Conservation (phyloP, 2,329 filamentous ascomycete genomes). For the Graphilbum fragrans region DNA sequence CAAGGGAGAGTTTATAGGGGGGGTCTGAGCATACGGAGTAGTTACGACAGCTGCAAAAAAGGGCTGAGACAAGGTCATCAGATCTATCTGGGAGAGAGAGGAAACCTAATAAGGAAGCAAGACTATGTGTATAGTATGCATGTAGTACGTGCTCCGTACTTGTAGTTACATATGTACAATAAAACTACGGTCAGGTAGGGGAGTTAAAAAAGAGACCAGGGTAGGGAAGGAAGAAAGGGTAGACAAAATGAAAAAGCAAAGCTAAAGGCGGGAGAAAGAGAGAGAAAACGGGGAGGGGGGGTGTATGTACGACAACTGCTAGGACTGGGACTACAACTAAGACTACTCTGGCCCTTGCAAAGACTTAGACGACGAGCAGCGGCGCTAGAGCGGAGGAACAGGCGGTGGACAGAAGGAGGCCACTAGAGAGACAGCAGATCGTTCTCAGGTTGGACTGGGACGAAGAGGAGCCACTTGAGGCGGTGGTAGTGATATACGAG, state of each 20-base stretch:
- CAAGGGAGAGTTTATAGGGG: constrained; percentile 3
- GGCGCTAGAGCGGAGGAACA: background rate
- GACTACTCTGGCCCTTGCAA: no score
- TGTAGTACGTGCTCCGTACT: no score
- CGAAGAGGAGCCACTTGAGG: no score
- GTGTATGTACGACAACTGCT: no score
- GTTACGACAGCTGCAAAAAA: constrained; percentile 3
- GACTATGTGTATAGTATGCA: background rate
- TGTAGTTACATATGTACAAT: no score
- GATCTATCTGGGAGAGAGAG: constrained; percentile 5
- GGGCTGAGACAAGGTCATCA: constrained; percentile 11
- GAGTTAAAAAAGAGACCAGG: background rate
- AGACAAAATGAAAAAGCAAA: background rate
- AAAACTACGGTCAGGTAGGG: no score
- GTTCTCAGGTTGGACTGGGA: background rate
- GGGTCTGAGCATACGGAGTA: background rate
- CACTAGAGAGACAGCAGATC: background rate
- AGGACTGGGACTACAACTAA: no score
- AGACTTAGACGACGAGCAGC: no score
- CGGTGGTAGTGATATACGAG: no score
- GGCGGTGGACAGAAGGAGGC: background rate
- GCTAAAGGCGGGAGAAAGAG: background rate
- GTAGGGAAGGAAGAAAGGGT: background rate
- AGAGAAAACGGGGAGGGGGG: background rate
- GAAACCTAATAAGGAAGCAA: background rate